Percentiles rank a stretch among this genome's conserved stretches.
phyloP scores from a whole-genome alignment of 208 protist genomes.

The Angomonas desouzai region DNA sequence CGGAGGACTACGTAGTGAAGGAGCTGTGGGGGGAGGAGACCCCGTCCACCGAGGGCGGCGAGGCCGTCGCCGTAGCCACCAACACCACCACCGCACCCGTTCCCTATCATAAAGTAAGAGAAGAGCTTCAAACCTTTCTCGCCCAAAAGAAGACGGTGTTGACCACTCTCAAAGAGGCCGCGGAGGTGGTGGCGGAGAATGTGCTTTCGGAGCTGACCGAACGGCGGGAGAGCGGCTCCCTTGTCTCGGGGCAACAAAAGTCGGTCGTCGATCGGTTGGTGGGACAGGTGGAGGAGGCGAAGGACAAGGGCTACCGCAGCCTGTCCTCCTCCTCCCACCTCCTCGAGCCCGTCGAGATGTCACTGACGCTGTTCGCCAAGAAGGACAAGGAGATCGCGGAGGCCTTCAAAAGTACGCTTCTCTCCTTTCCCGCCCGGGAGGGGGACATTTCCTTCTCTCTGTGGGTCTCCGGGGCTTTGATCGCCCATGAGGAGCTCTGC shows the following conservation, averaged over 20 bases:
- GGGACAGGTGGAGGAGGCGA: constrained; percentile 3
- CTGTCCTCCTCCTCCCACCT: constrained; percentile 76
- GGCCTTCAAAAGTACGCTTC: constrained; percentile 54
- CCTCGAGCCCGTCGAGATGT: constrained; percentile 69
- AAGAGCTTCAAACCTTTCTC: constrained; percentile 34
- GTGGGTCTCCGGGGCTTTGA: constrained; percentile 71
- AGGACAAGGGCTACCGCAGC: constrained; percentile 59
- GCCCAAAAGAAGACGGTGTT: constrained; percentile 42
- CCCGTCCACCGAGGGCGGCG: not conserved
- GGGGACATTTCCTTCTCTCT: constrained; percentile 75
- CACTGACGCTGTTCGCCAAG: constrained; percentile 42
- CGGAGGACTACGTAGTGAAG: constrained; percentile 66
- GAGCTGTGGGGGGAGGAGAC: constrained; percentile 57
- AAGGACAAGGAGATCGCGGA: constrained; percentile 52
- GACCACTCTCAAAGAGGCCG: constrained; percentile 34
- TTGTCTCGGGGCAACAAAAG: constrained; percentile 50
- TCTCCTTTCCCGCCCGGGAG: constrained; percentile 59
- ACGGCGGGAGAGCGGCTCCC: constrained; percentile 42
- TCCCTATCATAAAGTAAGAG: constrained; percentile 24
- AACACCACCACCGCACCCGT: not conserved
- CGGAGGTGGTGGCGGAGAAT: constrained; percentile 50
- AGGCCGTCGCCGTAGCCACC: not conserved
- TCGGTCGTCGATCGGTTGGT: constrained; percentile 5
- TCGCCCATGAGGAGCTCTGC: constrained; percentile 51
- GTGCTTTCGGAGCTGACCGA: constrained; percentile 44